phyloP scores from a whole-genome alignment of 257 asterid species.

The Solanum pennellii region DNA sequence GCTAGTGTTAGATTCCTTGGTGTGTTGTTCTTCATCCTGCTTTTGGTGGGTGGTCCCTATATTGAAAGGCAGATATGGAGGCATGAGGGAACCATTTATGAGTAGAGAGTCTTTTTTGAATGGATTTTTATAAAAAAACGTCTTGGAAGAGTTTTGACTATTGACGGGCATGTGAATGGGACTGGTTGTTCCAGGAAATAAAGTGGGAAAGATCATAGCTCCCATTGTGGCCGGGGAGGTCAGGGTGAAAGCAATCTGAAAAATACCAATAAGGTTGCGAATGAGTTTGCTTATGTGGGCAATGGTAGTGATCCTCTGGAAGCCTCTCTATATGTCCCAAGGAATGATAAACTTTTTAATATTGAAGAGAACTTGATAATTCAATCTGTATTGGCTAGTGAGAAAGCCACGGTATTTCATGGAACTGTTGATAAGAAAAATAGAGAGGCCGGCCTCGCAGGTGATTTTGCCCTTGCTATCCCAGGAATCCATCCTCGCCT shows the following conservation, averaged over 20 bases:
- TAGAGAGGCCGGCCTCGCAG: conserved; percentile 53
- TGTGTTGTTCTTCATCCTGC: no score
- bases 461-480: conserved; percentile 40
- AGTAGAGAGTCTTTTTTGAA: no score
- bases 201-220: conserved; percentile 22
- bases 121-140: conserved; percentile 14
- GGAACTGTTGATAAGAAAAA: conserved; percentile 14
- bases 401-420: conserved; percentile 52
- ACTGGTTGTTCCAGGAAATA: conserved; percentile 24
- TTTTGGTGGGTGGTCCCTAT: no score
- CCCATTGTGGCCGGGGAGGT: conserved; percentile 8
- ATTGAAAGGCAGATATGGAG: no score
- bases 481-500: conserved; percentile 31
- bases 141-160: conserved; percentile 59
- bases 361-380: conserved; percentile 65
- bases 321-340: conserved; percentile 58
- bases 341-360: conserved; percentile 61
- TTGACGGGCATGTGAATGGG: conserved; percentile 21
- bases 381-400: conserved; percentile 61
- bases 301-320: conserved; percentile 54
- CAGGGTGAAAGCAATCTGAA: neutral
- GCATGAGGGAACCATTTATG: no score
- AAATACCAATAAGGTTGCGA: neutral
- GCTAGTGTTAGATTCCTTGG: no score
- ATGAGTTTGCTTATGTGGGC: conserved; percentile 20